A percentile compares a stretch with the other conserved stretches of the same genome.
Conservation (phyloP, 345 rosid species). For the Mercurialis annua region DNA sequence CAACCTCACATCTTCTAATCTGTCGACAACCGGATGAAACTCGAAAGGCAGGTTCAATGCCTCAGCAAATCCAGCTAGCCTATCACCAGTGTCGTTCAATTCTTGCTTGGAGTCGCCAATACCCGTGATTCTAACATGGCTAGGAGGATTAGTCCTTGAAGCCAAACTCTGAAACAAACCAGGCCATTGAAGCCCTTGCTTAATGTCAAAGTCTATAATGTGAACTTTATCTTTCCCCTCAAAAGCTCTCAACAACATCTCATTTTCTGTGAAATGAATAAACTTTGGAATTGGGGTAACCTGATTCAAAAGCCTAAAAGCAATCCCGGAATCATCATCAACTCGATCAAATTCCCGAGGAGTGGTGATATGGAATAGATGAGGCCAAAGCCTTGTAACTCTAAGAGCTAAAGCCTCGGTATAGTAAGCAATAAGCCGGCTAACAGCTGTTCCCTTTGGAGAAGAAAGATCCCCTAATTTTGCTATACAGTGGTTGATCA, state of each 20-base stretch:
- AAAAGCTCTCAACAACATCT: constrained; percentile 81
- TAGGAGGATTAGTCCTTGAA: constrained; percentile 68
- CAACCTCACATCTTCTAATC: constrained; percentile 90
- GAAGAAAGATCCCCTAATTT: constrained; percentile 82
- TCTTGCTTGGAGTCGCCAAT: constrained; percentile 91
- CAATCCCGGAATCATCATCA: constrained; percentile 66
- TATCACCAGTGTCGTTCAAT: constrained; percentile 84
- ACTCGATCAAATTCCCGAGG: constrained; percentile 80
- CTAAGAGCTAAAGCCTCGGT: constrained; percentile 84
- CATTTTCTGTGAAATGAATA: constrained; percentile 86
- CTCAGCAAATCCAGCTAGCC: constrained; percentile 78
- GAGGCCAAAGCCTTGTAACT: constrained; percentile 87
- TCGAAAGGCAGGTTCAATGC: constrained; percentile 79
- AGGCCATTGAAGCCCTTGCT: constrained; percentile 99
- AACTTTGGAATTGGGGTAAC: constrained; percentile 87
- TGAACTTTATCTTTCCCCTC: constrained; percentile 93
- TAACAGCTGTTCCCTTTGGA: constrained; percentile 58
- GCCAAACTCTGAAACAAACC: constrained; percentile 91
- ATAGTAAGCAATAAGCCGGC: constrained; percentile 72
- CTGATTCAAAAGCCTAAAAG: constrained; percentile 86
- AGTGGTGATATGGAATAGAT: constrained; percentile 63
- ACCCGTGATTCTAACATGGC: constrained; percentile 84
- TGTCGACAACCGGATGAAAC: constrained; percentile 94
- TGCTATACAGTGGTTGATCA: constrained; percentile 59
- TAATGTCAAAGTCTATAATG: constrained; percentile 88